Evolutionary conservation across 2,329 filamentous ascomycete species (phyloP).

Genomic region (Cytospora chrysosperma): DNA sequence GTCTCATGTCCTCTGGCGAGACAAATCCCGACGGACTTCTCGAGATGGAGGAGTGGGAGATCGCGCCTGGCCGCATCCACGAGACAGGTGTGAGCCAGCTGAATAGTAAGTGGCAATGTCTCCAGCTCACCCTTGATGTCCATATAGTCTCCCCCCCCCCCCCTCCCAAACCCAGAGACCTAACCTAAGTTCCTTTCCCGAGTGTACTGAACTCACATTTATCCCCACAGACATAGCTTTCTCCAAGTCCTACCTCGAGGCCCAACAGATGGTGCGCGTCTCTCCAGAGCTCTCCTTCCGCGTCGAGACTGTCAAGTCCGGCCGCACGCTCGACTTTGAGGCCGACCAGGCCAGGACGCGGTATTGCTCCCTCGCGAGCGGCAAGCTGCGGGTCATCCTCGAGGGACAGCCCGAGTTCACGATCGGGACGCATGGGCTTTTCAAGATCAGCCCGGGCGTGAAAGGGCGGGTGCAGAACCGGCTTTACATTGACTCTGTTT

Average conservation of each 20-base stretch:
- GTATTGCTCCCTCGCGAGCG: slow-evolving; percentile 32
- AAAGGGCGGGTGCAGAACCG: slow-evolving; percentile 28
- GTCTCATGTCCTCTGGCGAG: slow-evolving; percentile 25
- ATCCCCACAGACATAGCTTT: slow-evolving; percentile 32
- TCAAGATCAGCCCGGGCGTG: slow-evolving; percentile 28
- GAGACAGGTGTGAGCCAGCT: slow-evolving; percentile 6
- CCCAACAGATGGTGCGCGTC: slow-evolving; percentile 28
- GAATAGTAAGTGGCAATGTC: slow-evolving; percentile 27
- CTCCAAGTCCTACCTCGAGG: slow-evolving; percentile 35
- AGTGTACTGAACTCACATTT: not conserved
- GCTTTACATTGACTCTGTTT: slow-evolving; percentile 30
- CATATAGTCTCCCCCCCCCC: not conserved
- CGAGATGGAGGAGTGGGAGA: slow-evolving; percentile 39
- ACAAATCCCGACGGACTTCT: slow-evolving; percentile 26
- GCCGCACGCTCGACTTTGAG: slow-evolving; percentile 27
- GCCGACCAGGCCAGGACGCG: slow-evolving; percentile 26
- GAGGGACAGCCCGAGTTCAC: slow-evolving; percentile 29
- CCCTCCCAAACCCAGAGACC: not conserved
- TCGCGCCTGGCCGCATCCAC: slow-evolving; percentile 35
- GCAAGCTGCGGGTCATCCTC: slow-evolving; percentile 32
- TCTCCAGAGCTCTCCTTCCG: slow-evolving; percentile 31
- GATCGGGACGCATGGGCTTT: slow-evolving; percentile 31
- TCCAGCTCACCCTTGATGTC: not conserved
- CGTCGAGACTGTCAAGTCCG: slow-evolving; percentile 31
- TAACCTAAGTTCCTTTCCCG: not conserved